Conservation (phyloP, 176 grass and related monocot genomes). For the Eleusine coracana region DNA sequence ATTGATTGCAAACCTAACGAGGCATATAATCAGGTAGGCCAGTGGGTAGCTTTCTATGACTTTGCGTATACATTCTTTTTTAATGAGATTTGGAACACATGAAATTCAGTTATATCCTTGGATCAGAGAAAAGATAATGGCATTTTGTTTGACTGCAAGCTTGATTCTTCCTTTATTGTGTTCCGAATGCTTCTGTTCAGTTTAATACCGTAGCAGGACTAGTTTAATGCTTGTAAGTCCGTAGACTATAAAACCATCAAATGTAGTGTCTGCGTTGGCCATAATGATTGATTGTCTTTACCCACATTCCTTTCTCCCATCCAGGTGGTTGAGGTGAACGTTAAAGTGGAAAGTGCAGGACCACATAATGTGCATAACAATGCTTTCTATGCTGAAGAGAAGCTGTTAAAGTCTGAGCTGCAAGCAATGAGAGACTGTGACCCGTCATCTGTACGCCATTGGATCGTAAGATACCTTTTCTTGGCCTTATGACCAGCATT, state of each 20-base stretch:
- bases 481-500: not conserved
- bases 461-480: constrained; percentile 71
- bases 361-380: constrained; percentile 93
- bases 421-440: constrained; percentile 97
- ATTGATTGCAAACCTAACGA: constrained; percentile 96
- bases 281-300: not conserved
- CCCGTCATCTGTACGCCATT: constrained; percentile 85
- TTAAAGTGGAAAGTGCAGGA: constrained; percentile 83
- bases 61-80: not conserved
- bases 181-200: not conserved
- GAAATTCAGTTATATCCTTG: not conserved
- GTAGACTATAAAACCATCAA: not conserved
- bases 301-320: constrained; percentile 12
- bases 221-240: not conserved
- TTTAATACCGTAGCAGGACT: not conserved
- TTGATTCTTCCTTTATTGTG: constrained; percentile 12
- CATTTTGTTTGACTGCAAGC: not conserved
- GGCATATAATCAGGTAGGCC: constrained; percentile 90
- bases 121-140: not conserved
- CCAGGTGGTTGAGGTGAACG: constrained; percentile 97
- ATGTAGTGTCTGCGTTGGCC: not conserved
- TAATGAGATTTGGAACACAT: constrained; percentile 4
- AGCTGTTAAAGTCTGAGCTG: constrained; percentile 83
- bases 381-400: constrained; percentile 96
- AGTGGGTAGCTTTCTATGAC: constrained; percentile 27